These are phyloP conservation scores for Lizonia empirigonia DNA, from an alignment of 2,329 filamentous ascomycete species.

Conservation along the genomic window DNA sequence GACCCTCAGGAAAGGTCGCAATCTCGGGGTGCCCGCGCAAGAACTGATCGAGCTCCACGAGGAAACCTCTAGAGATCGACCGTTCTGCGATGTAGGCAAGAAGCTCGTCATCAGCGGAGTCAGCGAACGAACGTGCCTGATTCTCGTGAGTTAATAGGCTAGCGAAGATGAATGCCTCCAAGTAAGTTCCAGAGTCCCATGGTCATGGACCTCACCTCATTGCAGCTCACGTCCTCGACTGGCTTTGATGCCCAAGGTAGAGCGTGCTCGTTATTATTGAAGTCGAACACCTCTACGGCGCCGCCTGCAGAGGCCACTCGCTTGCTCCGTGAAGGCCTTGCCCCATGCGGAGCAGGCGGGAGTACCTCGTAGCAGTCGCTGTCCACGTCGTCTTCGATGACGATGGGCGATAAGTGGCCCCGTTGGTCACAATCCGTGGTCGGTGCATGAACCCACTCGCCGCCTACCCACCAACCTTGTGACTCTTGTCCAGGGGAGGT, in stretches of 20 bases:
- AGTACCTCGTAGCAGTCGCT: constrained; percentile 10
- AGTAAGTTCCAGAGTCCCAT: background rate
- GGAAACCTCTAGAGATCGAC: constrained; percentile 26
- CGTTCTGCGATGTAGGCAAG: constrained; percentile 23
- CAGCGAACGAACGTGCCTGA: constrained; percentile 21
- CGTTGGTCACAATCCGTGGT: background rate
- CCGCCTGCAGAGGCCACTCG: background rate
- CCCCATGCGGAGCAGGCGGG: background rate
- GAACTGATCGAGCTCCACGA: constrained; percentile 35
- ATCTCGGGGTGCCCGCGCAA: constrained; percentile 29
- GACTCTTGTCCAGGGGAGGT: background rate
- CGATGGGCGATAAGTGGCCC: background rate
- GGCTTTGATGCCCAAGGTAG: constrained; percentile 16
- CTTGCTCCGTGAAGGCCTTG: background rate
- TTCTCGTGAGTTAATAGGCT: background rate
- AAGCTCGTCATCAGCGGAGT: constrained; percentile 23
- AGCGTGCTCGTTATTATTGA: constrained; percentile 21
- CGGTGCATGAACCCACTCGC: background rate
- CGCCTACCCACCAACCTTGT: constrained; percentile 7
- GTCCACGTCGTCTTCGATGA: background rate
- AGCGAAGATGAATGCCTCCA: background rate
- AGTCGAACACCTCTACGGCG: constrained; percentile 16
- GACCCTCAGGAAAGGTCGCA: constrained; percentile 15
- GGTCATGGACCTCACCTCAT: background rate
- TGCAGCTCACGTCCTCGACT: background rate